These are phyloP conservation scores for Chrysoporthe puriensis DNA, from an alignment of 2,329 filamentous ascomycete species.

Conservation along the genomic window DNA sequence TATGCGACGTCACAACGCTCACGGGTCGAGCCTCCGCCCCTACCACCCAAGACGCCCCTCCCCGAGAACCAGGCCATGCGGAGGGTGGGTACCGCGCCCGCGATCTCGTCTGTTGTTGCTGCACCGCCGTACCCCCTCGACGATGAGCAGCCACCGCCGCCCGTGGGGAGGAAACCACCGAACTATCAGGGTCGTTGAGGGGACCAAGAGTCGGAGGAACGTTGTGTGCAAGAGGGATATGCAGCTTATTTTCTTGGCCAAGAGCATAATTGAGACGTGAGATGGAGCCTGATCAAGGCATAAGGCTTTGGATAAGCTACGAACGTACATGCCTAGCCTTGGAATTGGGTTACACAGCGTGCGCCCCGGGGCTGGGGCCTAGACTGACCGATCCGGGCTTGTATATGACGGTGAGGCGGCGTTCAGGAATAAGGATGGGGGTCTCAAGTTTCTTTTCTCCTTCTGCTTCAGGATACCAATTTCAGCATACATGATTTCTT, in stretches of 20 bases:
- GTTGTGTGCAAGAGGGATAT: not conserved
- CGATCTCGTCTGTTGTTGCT: conserved; percentile 7
- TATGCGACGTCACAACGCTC: conserved; percentile 35
- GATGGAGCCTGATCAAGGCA: not conserved
- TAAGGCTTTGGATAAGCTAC: not conserved
- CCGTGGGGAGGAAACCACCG: conserved; percentile 82
- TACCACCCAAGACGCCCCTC: conserved; percentile 79
- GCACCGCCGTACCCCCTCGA: conserved; percentile 78
- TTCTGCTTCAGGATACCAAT: conserved; percentile 28
- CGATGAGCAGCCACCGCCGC: conserved; percentile 80
- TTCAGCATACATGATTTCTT: conserved; percentile 23
- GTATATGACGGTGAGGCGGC: conserved; percentile 17
- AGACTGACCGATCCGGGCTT: not conserved
- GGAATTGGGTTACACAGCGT: conserved; percentile 1
- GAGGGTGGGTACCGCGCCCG: conserved; percentile 24
- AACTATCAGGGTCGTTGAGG: conserved; percentile 55
- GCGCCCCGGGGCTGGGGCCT: conserved; percentile 1
- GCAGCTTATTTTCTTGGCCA: not conserved
- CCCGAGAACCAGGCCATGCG: conserved; percentile 52
- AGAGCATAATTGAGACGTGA: not conserved
- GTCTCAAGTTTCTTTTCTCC: not conserved
- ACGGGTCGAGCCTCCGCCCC: conserved; percentile 66
- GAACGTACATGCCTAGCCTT: not conserved
- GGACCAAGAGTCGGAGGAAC: not conserved
- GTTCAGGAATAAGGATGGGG: conserved; percentile 13